A percentile compares a stretch with the other conserved stretches of the same genome.
Evolutionary conservation across 257 asterid genomes (phyloP).

Genomic region (Fraxinus excelsior): DNA sequence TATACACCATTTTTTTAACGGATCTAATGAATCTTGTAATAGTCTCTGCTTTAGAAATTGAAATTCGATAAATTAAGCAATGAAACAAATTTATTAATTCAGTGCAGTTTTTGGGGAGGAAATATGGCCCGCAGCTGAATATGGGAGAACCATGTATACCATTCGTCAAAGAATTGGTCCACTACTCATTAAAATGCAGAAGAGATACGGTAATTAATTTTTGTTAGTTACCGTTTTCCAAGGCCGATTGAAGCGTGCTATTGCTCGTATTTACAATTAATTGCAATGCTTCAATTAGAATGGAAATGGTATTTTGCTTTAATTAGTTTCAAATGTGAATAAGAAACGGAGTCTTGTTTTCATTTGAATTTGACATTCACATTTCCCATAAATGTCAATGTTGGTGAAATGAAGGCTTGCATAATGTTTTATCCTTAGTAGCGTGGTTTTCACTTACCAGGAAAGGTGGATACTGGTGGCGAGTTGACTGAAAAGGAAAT

Average conservation of each 20-base stretch:
- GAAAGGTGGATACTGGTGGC: constrained; percentile 65
- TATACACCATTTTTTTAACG: neutral
- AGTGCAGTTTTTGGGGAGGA: constrained; percentile 99
- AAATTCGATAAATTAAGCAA: constrained; percentile 21
- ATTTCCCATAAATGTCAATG: neutral
- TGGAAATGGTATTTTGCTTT: neutral
- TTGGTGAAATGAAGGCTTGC: neutral
- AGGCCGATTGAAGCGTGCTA: neutral
- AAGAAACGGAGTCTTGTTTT: neutral
- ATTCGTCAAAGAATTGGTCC: constrained; percentile 91
- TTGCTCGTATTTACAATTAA: neutral
- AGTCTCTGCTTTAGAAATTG: constrained; percentile 5
- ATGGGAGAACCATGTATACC: constrained; percentile 97
- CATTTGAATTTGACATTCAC: neutral
- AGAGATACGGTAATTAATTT: constrained; percentile 65
- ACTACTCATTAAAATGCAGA: constrained; percentile 81
- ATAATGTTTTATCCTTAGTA: neutral
- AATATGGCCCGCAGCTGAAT: constrained; percentile 99
- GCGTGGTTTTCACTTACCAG: constrained; percentile 38
- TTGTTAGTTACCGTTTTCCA: neutral
- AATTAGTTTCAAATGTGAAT: neutral
- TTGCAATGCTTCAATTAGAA: neutral
- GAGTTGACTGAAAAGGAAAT: constrained; percentile 88
- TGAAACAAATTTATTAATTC: constrained; percentile 39
- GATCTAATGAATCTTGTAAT: neutral